Evolutionary conservation across 2,329 filamentous ascomycete genomes (phyloP).

Genomic region (Neonectria ditissima): DNA sequence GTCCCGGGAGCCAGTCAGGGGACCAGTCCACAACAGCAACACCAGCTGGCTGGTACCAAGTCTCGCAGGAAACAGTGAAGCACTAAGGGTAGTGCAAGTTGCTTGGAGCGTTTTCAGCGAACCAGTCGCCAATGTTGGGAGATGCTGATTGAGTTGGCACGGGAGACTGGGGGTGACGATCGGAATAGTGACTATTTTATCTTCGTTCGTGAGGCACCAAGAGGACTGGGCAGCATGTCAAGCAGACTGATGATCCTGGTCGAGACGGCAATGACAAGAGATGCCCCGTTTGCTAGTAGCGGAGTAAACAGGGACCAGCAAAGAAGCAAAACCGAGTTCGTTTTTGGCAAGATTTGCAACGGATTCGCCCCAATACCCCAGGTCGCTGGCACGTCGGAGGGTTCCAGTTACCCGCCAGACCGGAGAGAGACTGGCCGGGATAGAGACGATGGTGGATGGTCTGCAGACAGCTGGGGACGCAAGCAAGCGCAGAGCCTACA

Average conservation of each 20-base stretch:
- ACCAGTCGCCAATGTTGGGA: constrained; percentile 41
- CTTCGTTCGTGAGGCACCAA: constrained; percentile 48
- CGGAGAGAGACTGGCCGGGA: constrained; percentile 21
- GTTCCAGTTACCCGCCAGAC: constrained; percentile 34
- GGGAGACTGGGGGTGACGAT: constrained; percentile 34
- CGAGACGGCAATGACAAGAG: constrained; percentile 40
- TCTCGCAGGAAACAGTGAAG: constrained; percentile 41
- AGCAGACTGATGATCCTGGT: constrained; percentile 43
- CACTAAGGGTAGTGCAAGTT: constrained; percentile 44
- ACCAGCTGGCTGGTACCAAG: constrained; percentile 41
- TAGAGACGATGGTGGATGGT: constrained; percentile 21
- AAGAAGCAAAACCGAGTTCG: constrained; percentile 41
- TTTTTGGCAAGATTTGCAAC: constrained; percentile 48
- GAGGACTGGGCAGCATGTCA: constrained; percentile 44
- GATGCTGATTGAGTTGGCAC: constrained; percentile 43
- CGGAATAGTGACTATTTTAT: constrained; percentile 46
- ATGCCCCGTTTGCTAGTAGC: constrained; percentile 45
- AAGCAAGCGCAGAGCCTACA: constrained; percentile 41
- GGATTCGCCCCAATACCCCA: constrained; percentile 43
- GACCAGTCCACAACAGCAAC: constrained; percentile 43
- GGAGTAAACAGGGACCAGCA: constrained; percentile 46
- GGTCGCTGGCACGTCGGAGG: constrained; percentile 35
- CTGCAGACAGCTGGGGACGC: constrained; percentile 37
- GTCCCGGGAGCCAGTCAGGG: constrained; percentile 43
- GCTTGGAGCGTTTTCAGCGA: constrained; percentile 42